Percentiles rank a stretch among this genome's conserved stretches.
Evolutionary conservation across 2,329 filamentous ascomycete genomes (phyloP).

Genomic region (Davidsoniella eucalypti): DNA sequence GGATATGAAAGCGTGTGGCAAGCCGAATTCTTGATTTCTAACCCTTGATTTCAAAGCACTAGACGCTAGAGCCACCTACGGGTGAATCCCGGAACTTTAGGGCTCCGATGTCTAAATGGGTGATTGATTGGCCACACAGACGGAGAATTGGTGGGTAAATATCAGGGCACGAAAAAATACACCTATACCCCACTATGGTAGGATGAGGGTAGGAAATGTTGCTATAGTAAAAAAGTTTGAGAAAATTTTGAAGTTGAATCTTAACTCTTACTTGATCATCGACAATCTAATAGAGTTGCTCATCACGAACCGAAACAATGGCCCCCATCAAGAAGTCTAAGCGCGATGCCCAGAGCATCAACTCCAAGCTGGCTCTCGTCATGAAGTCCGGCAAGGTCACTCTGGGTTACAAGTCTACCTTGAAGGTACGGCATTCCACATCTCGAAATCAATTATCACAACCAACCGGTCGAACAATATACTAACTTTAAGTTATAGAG

Average conservation of each 20-base stretch:
- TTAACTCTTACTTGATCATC: conserved; percentile 17
- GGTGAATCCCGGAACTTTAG: conserved; percentile 25
- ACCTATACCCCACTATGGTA: conserved; percentile 6
- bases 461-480: conserved; percentile 34
- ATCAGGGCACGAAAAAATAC: conserved; percentile 3
- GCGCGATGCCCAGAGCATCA: conserved; percentile 69
- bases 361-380: conserved; percentile 44
- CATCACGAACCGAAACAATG: conserved; percentile 38
- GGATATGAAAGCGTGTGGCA: conserved; percentile 11
- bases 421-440: conserved; percentile 13
- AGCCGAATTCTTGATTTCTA: conserved; percentile 17
- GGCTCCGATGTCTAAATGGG: conserved; percentile 17
- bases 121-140: conserved; percentile 17
- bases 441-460: conserved; percentile 17
- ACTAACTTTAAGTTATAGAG: conserved; percentile 30
- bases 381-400: conserved; percentile 63
- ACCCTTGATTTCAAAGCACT: conserved; percentile 40
- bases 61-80: conserved; percentile 5
- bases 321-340: conserved; percentile 60
- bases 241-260: not conserved
- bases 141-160: conserved; percentile 13
- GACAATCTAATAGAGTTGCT: conserved; percentile 16
- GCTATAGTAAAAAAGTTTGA: not conserved
- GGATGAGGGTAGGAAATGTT: conserved; percentile 4
- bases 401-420: conserved; percentile 64